These are phyloP conservation scores for Rasamsonia emersonii DNA, from an alignment of 2,329 filamentous ascomycete genomes.

Conservation along the genomic window DNA sequence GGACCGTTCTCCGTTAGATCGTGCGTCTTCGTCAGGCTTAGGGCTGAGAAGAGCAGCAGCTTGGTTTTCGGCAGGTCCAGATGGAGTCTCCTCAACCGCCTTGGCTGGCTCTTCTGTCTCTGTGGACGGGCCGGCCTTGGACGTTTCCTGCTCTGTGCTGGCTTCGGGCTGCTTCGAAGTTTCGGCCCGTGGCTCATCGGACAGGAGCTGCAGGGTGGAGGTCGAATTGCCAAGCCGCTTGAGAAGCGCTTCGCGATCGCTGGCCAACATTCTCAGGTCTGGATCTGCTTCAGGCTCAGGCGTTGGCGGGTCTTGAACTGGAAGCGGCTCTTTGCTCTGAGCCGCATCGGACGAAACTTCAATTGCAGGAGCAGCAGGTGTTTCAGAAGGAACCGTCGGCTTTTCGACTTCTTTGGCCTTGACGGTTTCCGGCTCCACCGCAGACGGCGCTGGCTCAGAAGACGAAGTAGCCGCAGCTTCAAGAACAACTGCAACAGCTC, in stretches of 20 bases:
- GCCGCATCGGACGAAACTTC: conserved; percentile 14
- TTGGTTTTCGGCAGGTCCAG: not conserved
- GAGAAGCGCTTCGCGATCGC: conserved; percentile 25
- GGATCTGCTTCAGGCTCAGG: conserved; percentile 25
- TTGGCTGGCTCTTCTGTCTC: conserved; percentile 1
- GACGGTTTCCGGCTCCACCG: conserved; percentile 3
- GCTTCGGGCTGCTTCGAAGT: too few species aligned
- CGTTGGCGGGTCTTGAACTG: conserved; percentile 14
- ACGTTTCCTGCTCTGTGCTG: too few species aligned
- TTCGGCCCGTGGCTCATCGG: too few species aligned
- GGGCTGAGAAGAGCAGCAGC: too few species aligned
- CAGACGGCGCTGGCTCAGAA: not conserved
- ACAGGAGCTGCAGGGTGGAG: conserved; percentile 45
- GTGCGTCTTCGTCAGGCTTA: conserved; percentile 3
- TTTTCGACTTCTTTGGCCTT: conserved; percentile 9
- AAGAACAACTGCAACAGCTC: conserved; percentile 6
- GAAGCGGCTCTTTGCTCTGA: conserved; percentile 14
- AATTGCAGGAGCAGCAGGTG: conserved; percentile 6
- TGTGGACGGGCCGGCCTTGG: not conserved
- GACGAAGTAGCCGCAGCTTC: conserved; percentile 1
- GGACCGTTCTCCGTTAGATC: conserved; percentile 23
- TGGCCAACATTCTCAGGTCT: conserved; percentile 21
- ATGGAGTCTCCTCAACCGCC: not conserved
- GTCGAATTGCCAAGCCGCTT: conserved; percentile 23
- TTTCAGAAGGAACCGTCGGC: conserved; percentile 1